Percentiles rank a stretch among this genome's conserved stretches.
phyloP scores from a whole-genome alignment of 2,329 filamentous ascomycete genomes.

The Nigrospora sphaerica region DNA sequence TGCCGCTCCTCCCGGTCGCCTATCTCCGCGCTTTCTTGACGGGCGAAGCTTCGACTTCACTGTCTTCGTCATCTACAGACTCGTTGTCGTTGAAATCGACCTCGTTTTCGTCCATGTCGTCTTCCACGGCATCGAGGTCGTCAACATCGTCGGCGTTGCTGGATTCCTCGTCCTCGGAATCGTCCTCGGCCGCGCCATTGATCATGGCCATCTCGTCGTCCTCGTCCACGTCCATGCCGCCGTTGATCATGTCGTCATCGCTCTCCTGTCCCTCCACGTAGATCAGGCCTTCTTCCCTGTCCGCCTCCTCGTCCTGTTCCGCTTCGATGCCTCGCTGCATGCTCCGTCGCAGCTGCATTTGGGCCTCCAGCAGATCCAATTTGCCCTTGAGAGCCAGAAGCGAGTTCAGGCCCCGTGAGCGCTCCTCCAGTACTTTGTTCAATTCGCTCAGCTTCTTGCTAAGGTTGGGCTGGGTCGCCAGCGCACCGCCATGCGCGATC shows the following conservation, averaged over 20 bases:
- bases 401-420: conserved; percentile 73
- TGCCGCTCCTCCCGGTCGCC: conserved; percentile 18
- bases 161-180: conserved; percentile 49
- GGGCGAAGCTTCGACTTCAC: conserved; percentile 40
- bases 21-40: conserved; percentile 22
- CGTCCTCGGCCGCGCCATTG: conserved; percentile 47
- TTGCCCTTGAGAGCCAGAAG: conserved; percentile 89
- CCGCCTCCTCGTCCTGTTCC: conserved; percentile 46
- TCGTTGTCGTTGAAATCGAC: conserved; percentile 53
- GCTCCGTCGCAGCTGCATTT: conserved; percentile 71
- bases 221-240: conserved; percentile 46
- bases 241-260: conserved; percentile 34
- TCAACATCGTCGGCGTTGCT: conserved; percentile 32
- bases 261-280: conserved; percentile 81
- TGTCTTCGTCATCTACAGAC: conserved; percentile 50
- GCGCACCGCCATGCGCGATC: conserved; percentile 82
- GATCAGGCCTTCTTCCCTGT: conserved; percentile 68
- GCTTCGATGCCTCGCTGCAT: conserved; percentile 52
- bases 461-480: conserved; percentile 80
- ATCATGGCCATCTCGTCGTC: conserved; percentile 47
- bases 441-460: conserved; percentile 71
- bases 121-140: conserved; percentile 31
- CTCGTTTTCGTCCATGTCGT: conserved; percentile 44
- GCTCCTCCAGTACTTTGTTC: conserved; percentile 80
- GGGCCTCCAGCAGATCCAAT: conserved; percentile 86